These are phyloP conservation scores for Coemansia linderi DNA, from an alignment of 371 early-diverging fungal species.

Conservation along the genomic window DNA sequence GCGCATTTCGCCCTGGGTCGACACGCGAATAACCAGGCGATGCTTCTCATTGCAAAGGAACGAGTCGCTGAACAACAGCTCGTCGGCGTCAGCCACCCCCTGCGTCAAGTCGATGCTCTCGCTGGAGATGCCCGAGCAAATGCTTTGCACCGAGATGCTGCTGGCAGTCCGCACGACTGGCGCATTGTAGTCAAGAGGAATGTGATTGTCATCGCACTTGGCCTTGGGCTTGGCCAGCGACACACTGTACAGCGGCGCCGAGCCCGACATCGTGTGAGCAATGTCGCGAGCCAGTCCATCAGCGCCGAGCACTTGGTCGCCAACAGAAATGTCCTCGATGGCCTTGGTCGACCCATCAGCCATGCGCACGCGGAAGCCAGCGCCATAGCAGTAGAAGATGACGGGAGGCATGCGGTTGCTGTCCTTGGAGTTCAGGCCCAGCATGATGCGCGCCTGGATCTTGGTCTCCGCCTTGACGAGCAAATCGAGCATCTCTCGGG, in stretches of 20 bases:
- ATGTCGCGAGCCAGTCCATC: conserved; percentile 43
- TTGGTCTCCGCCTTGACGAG: conserved; percentile 96
- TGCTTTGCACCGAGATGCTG: conserved; percentile 48
- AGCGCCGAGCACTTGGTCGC: conserved; percentile 48
- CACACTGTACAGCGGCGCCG: conserved; percentile 43
- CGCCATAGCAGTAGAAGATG: conserved; percentile 71
- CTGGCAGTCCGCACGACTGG: conserved; percentile 44
- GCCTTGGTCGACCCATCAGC: conserved; percentile 45
- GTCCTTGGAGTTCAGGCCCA: conserved; percentile 99
- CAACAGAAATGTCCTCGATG: conserved; percentile 37
- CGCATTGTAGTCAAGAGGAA: conserved; percentile 20
- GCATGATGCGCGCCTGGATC: conserved; percentile 98
- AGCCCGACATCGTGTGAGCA: conserved; percentile 27
- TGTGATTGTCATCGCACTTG: conserved; percentile 12
- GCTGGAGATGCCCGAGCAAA: conserved; percentile 29
- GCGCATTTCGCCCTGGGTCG: conserved; percentile 1
- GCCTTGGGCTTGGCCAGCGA: conserved; percentile 17
- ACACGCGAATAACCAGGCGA: conserved; percentile 38
- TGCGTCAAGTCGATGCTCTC: conserved; percentile 2
- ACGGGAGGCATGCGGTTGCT: conserved; percentile 98
- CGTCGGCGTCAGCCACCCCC: conserved; percentile 10
- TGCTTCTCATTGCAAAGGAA: conserved; percentile 47
- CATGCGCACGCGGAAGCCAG: conserved; percentile 53
- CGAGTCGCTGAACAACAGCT: conserved; percentile 38
- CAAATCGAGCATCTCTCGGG: conserved; percentile 93